Percentiles rank a stretch among this genome's conserved stretches.
These are phyloP conservation scores for Delphinella strobiligena DNA, from an alignment of 2,329 filamentous ascomycete species.

Conservation along the genomic window DNA sequence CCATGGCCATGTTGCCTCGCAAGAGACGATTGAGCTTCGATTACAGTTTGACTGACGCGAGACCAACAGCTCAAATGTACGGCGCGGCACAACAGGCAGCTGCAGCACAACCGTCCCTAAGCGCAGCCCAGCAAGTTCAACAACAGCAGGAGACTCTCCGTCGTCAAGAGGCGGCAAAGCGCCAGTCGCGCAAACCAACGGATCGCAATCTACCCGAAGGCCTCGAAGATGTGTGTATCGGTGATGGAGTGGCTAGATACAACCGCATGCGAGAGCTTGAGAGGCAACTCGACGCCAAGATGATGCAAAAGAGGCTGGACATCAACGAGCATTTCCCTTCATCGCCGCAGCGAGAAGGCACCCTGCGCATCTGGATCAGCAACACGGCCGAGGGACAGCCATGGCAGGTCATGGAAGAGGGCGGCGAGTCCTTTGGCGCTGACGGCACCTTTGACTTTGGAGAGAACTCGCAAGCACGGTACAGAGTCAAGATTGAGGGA, in stretches of 20 bases:
- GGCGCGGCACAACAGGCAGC: conserved; percentile 33
- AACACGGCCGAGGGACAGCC: conserved; percentile 91
- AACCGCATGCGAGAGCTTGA: conserved; percentile 75
- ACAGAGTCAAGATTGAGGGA: conserved; percentile 85
- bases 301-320: conserved; percentile 88
- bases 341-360: conserved; percentile 43
- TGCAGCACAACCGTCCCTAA: conserved; percentile 24
- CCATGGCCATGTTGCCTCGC: background rate
- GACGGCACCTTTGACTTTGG: conserved; percentile 69
- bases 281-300: conserved; percentile 76
- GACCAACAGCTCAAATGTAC: conserved; percentile 31
- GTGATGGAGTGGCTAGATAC: conserved; percentile 73
- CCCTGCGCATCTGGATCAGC: conserved; percentile 83
- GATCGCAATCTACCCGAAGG: conserved; percentile 92
- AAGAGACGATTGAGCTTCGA: background rate
- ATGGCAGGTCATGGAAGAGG: conserved; percentile 59
- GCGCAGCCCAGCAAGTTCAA: conserved; percentile 31
- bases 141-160: conserved; percentile 31
- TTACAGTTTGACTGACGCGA: background rate
- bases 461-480: conserved; percentile 64
- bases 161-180: conserved; percentile 55
- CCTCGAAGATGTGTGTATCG: conserved; percentile 63
- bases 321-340: conserved; percentile 50
- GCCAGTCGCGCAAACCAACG: conserved; percentile 77
- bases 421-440: conserved; percentile 42